A percentile compares a stretch with the other conserved stretches of the same genome.
Evolutionary conservation across 805 yeast genomes (phyloP).

Genomic region (Cyberlindnera maclurae): DNA sequence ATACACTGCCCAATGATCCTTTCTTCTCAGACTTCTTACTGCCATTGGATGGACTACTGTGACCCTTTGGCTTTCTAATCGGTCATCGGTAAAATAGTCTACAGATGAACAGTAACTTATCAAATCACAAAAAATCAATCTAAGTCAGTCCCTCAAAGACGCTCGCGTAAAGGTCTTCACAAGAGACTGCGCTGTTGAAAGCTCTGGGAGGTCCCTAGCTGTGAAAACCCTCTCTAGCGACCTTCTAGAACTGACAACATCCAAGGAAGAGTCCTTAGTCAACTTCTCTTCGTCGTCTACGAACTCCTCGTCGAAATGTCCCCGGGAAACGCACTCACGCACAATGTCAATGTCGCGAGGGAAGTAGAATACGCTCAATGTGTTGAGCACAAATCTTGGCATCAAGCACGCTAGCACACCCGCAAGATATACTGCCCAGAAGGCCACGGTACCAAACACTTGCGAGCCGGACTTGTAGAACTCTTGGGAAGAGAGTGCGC

Average conservation of each 20-base stretch:
- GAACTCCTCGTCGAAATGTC: constrained; percentile 39
- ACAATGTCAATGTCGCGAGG: constrained; percentile 70
- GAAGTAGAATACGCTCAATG: constrained; percentile 39
- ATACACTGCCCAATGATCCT: no score
- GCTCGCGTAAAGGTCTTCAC: constrained; percentile 12
- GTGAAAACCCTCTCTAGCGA: constrained; percentile 13
- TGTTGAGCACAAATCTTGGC: constrained; percentile 59
- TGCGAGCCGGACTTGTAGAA: constrained; percentile 61
- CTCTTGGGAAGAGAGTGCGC: constrained; percentile 42
- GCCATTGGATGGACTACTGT: no score
- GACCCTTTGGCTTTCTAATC: no score
- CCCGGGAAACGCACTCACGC: constrained; percentile 60
- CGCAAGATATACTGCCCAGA: constrained; percentile 59
- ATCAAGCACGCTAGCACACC: constrained; percentile 55
- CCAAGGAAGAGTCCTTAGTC: constrained; percentile 4
- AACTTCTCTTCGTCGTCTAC: constrained; percentile 9
- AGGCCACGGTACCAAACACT: constrained; percentile 51
- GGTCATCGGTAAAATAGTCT: no score
- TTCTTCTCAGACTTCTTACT: no score
- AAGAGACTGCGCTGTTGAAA: constrained; percentile 11
- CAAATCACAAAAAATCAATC: not conserved
- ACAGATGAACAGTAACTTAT: no score
- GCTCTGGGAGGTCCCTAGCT: constrained; percentile 13
- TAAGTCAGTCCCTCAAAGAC: not conserved
- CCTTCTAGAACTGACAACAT: constrained; percentile 3